phyloP scores from a whole-genome alignment of 2,329 filamentous ascomycete genomes.

The Xylariomycetidae sp. region DNA sequence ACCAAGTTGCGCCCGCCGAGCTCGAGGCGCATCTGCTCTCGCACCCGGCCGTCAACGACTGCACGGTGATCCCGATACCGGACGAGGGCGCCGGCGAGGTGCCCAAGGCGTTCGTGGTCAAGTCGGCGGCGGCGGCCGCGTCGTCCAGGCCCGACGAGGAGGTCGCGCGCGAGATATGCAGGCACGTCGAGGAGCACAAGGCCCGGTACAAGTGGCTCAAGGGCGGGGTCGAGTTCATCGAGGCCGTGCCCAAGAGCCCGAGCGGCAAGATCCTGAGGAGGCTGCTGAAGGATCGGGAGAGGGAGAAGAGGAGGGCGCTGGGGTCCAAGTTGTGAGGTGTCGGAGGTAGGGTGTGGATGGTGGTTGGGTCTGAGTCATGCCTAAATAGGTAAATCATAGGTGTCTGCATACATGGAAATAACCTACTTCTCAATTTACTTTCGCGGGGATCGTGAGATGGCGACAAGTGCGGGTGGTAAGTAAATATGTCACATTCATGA shows the following conservation, averaged over 20 bases:
- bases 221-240: conserved; percentile 49
- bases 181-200: conserved; percentile 53
- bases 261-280: conserved; percentile 62
- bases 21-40: conserved; percentile 75
- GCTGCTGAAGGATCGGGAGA: conserved; percentile 62
- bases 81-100: conserved; percentile 59
- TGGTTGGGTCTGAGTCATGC: too few relatives aligned
- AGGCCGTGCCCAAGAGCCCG: conserved; percentile 58
- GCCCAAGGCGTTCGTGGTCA: conserved; percentile 65
- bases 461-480: too few relatives aligned
- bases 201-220: conserved; percentile 55
- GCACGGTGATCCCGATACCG: conserved; percentile 71
- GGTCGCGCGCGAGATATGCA: conserved; percentile 38
- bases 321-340: conserved; percentile 62
- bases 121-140: conserved; percentile 32
- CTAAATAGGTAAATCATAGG: too few relatives aligned
- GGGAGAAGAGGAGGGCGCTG: conserved; percentile 53
- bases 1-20: conserved; percentile 80
- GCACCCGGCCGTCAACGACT: conserved; percentile 71
- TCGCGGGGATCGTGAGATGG: too few relatives aligned
- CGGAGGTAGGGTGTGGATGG: too few relatives aligned
- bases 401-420: too few relatives aligned
- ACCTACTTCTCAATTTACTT: too few relatives aligned
- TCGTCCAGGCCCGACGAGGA: conserved; percentile 33
- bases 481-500: too few relatives aligned